A percentile compares a stretch with the other conserved stretches of the same genome.
Conservation (phyloP, 108 stramenopile species). For the Cyclotella choctawhatcheeana region DNA sequence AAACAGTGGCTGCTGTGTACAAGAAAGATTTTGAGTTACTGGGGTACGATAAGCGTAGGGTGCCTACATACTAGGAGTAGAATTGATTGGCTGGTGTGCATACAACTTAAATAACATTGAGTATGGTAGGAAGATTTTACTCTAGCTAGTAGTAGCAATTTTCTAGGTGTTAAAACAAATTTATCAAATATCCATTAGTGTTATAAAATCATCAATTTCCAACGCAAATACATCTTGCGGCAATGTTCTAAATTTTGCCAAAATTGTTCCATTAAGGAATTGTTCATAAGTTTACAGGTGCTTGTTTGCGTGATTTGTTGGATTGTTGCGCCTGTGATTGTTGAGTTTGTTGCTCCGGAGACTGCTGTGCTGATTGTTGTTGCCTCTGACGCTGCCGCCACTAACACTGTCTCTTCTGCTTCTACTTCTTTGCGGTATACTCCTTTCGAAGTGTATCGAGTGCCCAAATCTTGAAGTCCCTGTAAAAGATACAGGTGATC, state of each 20-base stretch:
- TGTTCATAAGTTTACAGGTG: too few relatives aligned
- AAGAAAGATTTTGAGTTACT: constrained; percentile 36
- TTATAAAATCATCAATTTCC: neutral
- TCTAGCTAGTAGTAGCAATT: too few relatives aligned
- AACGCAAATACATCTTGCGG: neutral
- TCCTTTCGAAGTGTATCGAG: neutral
- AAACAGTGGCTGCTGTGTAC: constrained; percentile 29
- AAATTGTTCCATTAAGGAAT: too few relatives aligned
- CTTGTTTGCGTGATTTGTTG: too few relatives aligned
- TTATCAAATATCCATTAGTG: too few relatives aligned
- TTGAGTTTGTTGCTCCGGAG: too few relatives aligned
- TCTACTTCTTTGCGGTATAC: neutral
- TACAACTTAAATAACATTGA: too few relatives aligned
- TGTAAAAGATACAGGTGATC: neutral
- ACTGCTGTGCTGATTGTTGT: neutral
- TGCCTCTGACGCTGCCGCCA: neutral
- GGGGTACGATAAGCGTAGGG: constrained; percentile 15
- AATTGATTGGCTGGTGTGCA: too few relatives aligned
- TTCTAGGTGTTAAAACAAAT: too few relatives aligned
- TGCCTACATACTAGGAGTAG: constrained; percentile 16
- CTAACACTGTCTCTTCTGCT: neutral
- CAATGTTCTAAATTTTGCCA: too few relatives aligned
- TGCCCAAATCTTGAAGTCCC: neutral
- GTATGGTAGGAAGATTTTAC: too few relatives aligned
- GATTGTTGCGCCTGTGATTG: too few relatives aligned